Evolutionary conservation across 148 eudicot genomes (phyloP), one percentile per base, ranked within the genome.

Genomic region (Gaultheria prostrata): DNA sequence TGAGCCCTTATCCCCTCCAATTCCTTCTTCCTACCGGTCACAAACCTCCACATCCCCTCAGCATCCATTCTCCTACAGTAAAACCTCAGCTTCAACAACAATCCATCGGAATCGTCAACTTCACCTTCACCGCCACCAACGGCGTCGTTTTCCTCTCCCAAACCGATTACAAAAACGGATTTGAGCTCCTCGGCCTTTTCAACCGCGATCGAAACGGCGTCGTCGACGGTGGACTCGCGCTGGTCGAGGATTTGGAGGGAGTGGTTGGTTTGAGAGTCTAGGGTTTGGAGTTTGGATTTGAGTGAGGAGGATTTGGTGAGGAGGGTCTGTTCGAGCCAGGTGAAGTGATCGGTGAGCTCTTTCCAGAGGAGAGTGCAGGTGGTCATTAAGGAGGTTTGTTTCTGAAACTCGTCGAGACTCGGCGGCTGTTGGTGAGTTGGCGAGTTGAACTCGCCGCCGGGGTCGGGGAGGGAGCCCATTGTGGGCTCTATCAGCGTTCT

Each of bases 301-400:
- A 97, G 88, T 0, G 95, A 93, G 15, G 89, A 92, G 3, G 98
- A 92, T 76, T 95, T 93, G 20, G 80, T 83, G 35, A 85, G 84
- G 46, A 97, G 90, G 78, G 89, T 90, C 24, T 93, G 91, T 51
- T 97, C 99, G 46, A 97, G 92, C 11, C 86, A 81, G 21, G 91
- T 85, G 92, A 93, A 97, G 88, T 97, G 99, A 79, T 97, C 99
- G 53, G 98, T 92, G 69, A 95, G 98, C 83, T 95, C 98, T 78
- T 97, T 97, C 99, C 99, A 97, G 7, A 97, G 90, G 0, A 95
- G 94, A 2, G 99, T 97, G 85, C 99, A 97, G 84, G 93, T 92
- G 30, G 98, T 95, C 99, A 97, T 97, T 18, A 97, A 90, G 4
- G 98, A 95, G 1, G 99, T 89, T 79, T 97, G 99, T 12, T 87